Conservation (phyloP, 371 early-diverging fungal species). For the Haplosporangium sp. region DNA sequence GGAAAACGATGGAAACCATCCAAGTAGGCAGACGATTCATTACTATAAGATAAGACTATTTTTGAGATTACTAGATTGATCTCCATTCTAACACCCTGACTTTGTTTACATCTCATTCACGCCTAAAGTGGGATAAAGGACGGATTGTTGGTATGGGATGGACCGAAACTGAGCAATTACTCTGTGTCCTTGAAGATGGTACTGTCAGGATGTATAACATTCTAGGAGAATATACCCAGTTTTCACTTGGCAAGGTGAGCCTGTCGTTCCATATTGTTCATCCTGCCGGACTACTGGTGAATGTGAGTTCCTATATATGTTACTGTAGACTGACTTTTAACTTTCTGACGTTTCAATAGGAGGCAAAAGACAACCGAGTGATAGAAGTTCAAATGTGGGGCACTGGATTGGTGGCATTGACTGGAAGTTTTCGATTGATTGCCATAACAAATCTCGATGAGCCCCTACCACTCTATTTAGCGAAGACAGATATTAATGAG, state of each 20-base stretch:
- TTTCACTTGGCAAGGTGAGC: slow-evolving; percentile 80
- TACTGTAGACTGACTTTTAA: too few species aligned
- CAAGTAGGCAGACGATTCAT: slow-evolving; percentile 64
- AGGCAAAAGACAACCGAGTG: slow-evolving; percentile 83
- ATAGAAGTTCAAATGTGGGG: slow-evolving; percentile 91
- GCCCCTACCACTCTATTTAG: slow-evolving; percentile 83
- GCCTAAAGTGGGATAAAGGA: slow-evolving; percentile 88
- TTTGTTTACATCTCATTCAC: not conserved
- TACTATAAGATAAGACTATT: too few species aligned
- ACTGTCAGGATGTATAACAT: slow-evolving; percentile 85
- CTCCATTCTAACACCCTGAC: not conserved
- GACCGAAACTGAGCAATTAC: slow-evolving; percentile 87
- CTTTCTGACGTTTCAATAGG: slow-evolving; percentile 59
- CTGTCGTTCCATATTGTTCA: not conserved
- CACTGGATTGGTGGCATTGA: slow-evolving; percentile 90
- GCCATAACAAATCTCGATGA: slow-evolving; percentile 86
- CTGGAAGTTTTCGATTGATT: slow-evolving; percentile 83
- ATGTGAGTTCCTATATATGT: too few species aligned
- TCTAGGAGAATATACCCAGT: slow-evolving; percentile 82
- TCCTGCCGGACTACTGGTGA: not conserved
- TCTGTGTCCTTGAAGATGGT: slow-evolving; percentile 92
- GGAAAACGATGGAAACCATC: slow-evolving; percentile 86
- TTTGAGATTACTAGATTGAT: too few species aligned
- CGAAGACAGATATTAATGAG: slow-evolving; percentile 81
- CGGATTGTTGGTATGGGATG: slow-evolving; percentile 92